A percentile compares a stretch with the other conserved stretches of the same genome.
Conservation (phyloP, 257 asterid species). For the Fraxinus americana region DNA sequence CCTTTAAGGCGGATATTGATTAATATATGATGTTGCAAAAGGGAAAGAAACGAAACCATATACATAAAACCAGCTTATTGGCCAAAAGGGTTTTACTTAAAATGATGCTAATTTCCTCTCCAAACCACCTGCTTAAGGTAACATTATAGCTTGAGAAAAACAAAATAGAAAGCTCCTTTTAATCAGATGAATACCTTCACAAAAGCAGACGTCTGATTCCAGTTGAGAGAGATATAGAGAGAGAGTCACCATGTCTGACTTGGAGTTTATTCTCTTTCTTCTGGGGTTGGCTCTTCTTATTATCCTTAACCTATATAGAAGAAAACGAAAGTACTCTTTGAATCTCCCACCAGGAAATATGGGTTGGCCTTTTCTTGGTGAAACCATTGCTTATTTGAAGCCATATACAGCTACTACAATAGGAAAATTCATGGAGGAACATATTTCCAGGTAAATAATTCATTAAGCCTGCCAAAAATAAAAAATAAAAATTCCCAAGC, state of each 20-base stretch:
- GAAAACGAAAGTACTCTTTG: conserved; percentile 32
- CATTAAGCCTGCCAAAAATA: not conserved
- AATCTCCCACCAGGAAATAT: conserved; percentile 88
- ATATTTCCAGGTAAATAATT: conserved; percentile 65
- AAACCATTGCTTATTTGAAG: conserved; percentile 70
- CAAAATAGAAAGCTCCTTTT: conserved; percentile 3
- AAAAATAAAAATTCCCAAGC: not conserved
- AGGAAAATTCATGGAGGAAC: conserved; percentile 83
- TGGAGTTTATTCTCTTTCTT: conserved; percentile 50
- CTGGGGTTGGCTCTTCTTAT: conserved; percentile 38
- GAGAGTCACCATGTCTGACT: conserved; percentile 45
- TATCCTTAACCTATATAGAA: conserved; percentile 33
- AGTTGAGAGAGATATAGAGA: conserved; percentile 10
- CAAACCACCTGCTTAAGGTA: conserved; percentile 29
- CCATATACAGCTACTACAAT: conserved; percentile 73
- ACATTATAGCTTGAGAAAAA: not conserved
- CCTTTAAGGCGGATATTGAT: no score
- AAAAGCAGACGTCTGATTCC: conserved; percentile 20
- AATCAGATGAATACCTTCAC: conserved; percentile 13
- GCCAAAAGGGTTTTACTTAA: no score
- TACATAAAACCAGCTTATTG: no score
- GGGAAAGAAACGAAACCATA: no score
- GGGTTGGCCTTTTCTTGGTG: conserved; percentile 98
- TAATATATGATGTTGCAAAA: no score
- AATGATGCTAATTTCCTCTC: conserved; percentile 13